Conservation (phyloP, 164 flowering plant genomes). For the Liquidambar formosana region DNA sequence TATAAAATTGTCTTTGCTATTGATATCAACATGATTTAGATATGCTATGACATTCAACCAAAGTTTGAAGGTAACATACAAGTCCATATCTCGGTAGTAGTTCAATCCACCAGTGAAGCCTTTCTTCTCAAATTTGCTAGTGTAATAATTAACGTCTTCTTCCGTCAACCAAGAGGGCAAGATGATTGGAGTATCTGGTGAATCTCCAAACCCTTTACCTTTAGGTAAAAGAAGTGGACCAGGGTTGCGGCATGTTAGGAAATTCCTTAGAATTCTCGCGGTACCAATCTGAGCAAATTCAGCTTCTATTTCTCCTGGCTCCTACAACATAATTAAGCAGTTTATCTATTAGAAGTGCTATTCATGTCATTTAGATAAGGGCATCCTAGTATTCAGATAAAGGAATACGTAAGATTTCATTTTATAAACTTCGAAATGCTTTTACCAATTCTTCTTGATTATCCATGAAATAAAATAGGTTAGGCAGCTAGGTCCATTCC, state of each 20-base stretch:
- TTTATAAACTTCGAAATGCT: too few species aligned
- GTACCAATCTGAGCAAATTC: conserved; percentile 37
- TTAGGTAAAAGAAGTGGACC: conserved; percentile 41
- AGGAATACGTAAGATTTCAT: too few species aligned
- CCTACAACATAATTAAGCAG: conserved; percentile 20
- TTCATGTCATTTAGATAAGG: neutral
- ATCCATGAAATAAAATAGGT: too few species aligned
- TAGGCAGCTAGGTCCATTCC: too few species aligned
- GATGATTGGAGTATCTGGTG: conserved; percentile 10
- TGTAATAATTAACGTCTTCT: conserved; percentile 35
- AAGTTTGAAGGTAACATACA: conserved; percentile 18
- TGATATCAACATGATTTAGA: neutral
- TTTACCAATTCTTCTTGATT: too few species aligned
- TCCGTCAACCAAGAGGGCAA: conserved; percentile 39
- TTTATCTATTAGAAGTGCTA: neutral
- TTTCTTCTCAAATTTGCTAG: conserved; percentile 31
- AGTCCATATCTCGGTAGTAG: conserved; percentile 35
- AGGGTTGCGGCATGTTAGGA: conserved; percentile 29
- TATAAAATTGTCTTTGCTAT: neutral
- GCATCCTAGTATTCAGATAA: too few species aligned
- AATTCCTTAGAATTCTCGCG: conserved; percentile 26
- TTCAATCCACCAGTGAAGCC: conserved; percentile 48
- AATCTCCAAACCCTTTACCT: conserved; percentile 30
- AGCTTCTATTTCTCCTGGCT: conserved; percentile 39
- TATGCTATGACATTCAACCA: neutral